Base-by-base conservation (phyloP, 441 rosid genomes). In the Monsonia emarginata region DNA sequence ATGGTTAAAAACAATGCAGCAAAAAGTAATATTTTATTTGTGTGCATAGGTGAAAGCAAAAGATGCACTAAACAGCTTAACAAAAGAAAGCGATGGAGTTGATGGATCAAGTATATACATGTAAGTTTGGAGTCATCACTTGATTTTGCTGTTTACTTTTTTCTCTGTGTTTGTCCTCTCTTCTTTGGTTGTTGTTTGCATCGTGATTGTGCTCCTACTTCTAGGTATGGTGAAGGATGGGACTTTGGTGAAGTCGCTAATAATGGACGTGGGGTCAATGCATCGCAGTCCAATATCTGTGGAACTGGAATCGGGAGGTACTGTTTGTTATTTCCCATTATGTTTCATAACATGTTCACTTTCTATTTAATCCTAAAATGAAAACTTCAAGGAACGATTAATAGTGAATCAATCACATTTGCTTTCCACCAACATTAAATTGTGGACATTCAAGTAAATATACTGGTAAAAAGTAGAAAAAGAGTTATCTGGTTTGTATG, bases 191-290 rank as follows among this genome's bases (percentile, higher is more conserved):
- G 26, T 21, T 61, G 24, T 46, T 22, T 14, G 5, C 19, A 59
- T 46, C 32, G 60, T 48, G 46, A 42, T 61, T 57, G 67, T 54
- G n/a, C 65, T 79, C n/a, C 63, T 56, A 36, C 72, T 66, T 72
- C 58, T 67, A 94, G 99, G 77, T 94, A 94, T 66, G 99, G 99
- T 56, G 99, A 94, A 87, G 99, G 99, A 68, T 94, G 97, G 96
- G 94, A 94, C 83, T 94, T 91, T 68, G 99, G 99, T 76, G 96
- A 94, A 85, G 99, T 94, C 73, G 94, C 97, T 73, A 79, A 89
- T 24, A 91, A 94, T 82, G 92, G 90, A 46, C 95, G 96, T 60
- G 99, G 99, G 50, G 70, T 88, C 63, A 94, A 94, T 81, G 97
- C 96, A 66, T 82, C 95, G 0, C 99, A 94, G 70, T 81, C 79